Evolutionary conservation across 306 rosid genomes (phyloP), one percentile per base, ranked within the genome.

Genomic region (Glycine latifolia): DNA sequence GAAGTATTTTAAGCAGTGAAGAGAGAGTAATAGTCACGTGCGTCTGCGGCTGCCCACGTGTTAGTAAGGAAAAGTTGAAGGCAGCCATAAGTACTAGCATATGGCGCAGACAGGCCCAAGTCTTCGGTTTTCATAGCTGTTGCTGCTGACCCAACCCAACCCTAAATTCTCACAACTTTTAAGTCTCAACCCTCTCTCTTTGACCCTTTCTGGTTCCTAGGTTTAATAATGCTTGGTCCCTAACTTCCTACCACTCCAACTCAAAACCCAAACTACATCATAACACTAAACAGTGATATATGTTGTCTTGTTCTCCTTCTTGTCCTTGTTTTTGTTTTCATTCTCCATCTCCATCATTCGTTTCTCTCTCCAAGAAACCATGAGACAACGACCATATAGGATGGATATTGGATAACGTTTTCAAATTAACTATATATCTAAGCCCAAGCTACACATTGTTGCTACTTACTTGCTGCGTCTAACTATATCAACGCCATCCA

Each of bases 31-130:
- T 15, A 67, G 53, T 8, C 59, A 60, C 58, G 47, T 76, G 80
- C 7, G 61, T 48, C 72, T 62, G 71, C 60, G 62, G 81, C 37
- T 62, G 81, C 81, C 81, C 80, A 76, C 58, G 80, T 76, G 80
- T 0, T 44, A 3, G 13, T 26, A 7, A 8, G 12, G 4, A 58
- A 55, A 12, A 3, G 31, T 7, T 26, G 79, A 13, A 59, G 59
- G 59, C 39, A 14, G 59, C 44, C 59, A 12, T 8, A 52, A 26
- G 31, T 26, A 26, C 31, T 26, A 26, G 31, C 5, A 11, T 1
- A 11, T 0, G 2, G 26, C 26, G 73, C 53, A 67, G 73, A 67
- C 69, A 11, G 26, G 63, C 15, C 17, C 53, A 73, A 39, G 44
- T 12, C 20, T 41, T 33, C 9, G 14, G 6, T 12, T 14, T 33